These are phyloP conservation scores for Evansstolkia leycettana DNA, from an alignment of 495 filamentous ascomycete species.

Conservation along the genomic window DNA sequence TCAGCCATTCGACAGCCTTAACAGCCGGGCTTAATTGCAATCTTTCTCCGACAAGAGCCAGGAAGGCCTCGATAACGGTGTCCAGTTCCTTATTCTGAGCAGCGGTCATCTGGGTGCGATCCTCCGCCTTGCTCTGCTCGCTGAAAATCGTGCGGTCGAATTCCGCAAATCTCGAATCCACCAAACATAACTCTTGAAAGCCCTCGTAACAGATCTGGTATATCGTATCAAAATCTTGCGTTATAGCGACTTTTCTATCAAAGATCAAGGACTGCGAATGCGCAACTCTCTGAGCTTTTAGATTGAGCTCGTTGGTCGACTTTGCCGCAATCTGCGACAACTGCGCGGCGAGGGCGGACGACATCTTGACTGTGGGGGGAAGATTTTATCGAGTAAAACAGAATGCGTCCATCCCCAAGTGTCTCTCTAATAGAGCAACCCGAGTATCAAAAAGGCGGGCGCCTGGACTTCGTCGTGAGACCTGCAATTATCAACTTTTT, in stretches of 20 bases:
- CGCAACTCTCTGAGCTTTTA: conserved; percentile 75
- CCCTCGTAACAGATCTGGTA: conserved; percentile 79
- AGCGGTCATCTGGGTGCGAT: conserved; percentile 71
- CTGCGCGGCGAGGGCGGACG: conserved; percentile 69
- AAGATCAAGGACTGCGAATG: conserved; percentile 91
- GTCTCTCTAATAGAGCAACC: neutral
- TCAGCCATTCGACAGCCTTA: conserved; percentile 88
- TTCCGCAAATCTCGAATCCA: conserved; percentile 61
- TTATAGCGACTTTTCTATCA: conserved; percentile 64
- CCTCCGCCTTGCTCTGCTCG: conserved; percentile 77
- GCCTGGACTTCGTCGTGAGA: neutral
- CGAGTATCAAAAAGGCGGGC: neutral
- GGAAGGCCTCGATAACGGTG: conserved; percentile 62
- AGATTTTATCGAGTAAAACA: conserved; percentile 6
- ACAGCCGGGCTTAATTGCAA: conserved; percentile 73
- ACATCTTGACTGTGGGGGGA: conserved; percentile 39
- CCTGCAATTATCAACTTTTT: neutral
- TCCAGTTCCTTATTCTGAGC: conserved; percentile 73
- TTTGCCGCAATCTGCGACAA: conserved; percentile 67
- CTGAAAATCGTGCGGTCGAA: conserved; percentile 73
- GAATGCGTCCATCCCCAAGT: conserved; percentile 11
- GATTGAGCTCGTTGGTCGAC: conserved; percentile 68
- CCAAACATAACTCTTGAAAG: conserved; percentile 74
- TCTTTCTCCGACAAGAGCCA: conserved; percentile 62
- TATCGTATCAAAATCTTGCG: conserved; percentile 79